Conservation (phyloP, 352 stramenopile species). For the Saprolegnia parasitica region DNA sequence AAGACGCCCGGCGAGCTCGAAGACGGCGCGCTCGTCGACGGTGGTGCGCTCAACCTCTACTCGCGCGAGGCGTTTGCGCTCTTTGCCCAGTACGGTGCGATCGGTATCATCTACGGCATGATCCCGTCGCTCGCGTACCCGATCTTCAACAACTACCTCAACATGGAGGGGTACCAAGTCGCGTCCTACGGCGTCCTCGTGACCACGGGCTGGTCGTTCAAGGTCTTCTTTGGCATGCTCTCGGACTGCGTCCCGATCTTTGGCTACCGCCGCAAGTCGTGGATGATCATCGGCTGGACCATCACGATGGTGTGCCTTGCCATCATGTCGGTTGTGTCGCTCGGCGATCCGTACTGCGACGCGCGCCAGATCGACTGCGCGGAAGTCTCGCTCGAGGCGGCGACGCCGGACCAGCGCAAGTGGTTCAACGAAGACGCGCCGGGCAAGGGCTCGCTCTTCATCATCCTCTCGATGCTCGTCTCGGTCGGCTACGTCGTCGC, state of each 20-base stretch:
- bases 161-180: constrained; percentile 36
- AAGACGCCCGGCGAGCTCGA: constrained; percentile 35
- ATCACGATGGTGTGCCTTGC: constrained; percentile 45
- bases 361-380: neutral
- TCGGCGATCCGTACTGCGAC: constrained; percentile 52
- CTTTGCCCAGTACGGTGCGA: constrained; percentile 34
- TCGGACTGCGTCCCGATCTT: constrained; percentile 51
- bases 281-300: constrained; percentile 49
- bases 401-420: neutral
- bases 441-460: constrained; percentile 8
- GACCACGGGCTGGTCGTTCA: constrained; percentile 62
- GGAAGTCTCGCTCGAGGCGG: too few relatives aligned
- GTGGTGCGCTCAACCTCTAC: constrained; percentile 37
- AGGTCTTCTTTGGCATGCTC: constrained; percentile 54
- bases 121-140: constrained; percentile 46
- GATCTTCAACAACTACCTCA: constrained; percentile 45
- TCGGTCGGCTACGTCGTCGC: constrained; percentile 28
- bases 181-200: constrained; percentile 43
- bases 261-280: constrained; percentile 47
- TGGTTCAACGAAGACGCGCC: constrained; percentile 16
- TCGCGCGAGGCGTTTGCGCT: constrained; percentile 38
- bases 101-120: constrained; percentile 46
- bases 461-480: constrained; percentile 25
- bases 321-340: constrained; percentile 41
- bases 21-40: constrained; percentile 41